Percentiles rank a stretch among this genome's conserved stretches.
Evolutionary conservation across 176 grass and related monocot species (phyloP).

Genomic region (Zoysia pacifica): DNA sequence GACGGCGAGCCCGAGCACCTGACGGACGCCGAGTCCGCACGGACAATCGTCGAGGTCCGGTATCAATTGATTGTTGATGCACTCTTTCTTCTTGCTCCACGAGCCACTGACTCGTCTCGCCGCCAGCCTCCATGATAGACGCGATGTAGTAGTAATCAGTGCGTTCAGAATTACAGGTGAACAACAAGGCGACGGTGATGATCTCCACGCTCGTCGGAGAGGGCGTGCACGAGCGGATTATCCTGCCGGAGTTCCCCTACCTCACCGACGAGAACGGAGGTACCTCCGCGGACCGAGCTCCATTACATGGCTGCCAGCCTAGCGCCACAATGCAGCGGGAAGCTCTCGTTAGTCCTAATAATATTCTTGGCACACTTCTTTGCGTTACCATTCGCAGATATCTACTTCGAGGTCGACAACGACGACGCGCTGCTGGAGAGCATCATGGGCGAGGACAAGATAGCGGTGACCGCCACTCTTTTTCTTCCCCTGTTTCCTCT

Average conservation of each 20-base stretch:
- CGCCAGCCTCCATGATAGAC: too few relatives aligned
- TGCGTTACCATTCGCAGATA: slow-evolving; percentile 64
- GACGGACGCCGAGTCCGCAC: slow-evolving; percentile 68
- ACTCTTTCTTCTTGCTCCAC: not conserved
- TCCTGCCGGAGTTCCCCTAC: slow-evolving; percentile 71
- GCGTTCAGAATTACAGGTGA: slow-evolving; percentile 48
- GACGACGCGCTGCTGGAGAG: slow-evolving; percentile 65
- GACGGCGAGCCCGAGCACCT: slow-evolving; percentile 50
- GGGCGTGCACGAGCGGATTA: slow-evolving; percentile 60
- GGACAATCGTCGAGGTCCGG: slow-evolving; percentile 81
- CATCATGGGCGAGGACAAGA: slow-evolving; percentile 70
- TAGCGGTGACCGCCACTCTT: slow-evolving; percentile 58
- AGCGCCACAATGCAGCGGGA: not conserved
- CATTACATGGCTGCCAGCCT: not conserved
- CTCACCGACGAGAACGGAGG: slow-evolving; percentile 94
- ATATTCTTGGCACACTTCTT: not conserved
- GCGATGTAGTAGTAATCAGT: too few relatives aligned
- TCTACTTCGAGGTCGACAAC: slow-evolving; percentile 90
- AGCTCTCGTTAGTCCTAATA: slow-evolving; percentile 17
- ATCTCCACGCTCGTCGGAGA: slow-evolving; percentile 61
- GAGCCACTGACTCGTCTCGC: too few relatives aligned
- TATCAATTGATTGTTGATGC: not conserved
- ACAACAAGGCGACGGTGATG: slow-evolving; percentile 76
- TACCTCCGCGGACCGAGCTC: slow-evolving; percentile 15
- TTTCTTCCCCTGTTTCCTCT: slow-evolving; percentile 22